phyloP scores from a whole-genome alignment of 495 filamentous ascomycete species.

The Pyrenula aspistea region DNA sequence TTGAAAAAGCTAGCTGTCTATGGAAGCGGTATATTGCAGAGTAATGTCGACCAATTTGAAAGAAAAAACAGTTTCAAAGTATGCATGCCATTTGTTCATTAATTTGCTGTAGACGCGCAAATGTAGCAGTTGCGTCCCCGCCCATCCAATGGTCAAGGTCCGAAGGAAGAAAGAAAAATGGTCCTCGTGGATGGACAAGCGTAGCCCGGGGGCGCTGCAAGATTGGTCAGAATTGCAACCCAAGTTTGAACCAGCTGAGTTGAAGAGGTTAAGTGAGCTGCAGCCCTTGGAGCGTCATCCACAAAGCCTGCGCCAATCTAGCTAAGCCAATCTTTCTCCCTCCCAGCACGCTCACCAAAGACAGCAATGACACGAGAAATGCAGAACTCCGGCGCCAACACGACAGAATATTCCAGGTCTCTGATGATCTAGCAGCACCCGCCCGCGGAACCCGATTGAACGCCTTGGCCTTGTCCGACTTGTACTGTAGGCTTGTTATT shows the following conservation, averaged over 20 bases:
- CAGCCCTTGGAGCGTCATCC: no score
- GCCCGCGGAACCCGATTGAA: conserved; percentile 77
- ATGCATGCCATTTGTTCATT: not conserved
- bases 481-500: conserved; percentile 98
- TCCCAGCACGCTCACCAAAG: not conserved
- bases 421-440: conserved; percentile 75
- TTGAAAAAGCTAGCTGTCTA: no score
- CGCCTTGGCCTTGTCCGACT: conserved; percentile 85
- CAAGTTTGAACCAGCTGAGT: conserved; percentile 6
- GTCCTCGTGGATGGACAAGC: no score
- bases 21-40: no score
- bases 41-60: no score
- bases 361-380: not conserved
- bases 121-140: not conserved
- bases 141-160: not conserved
- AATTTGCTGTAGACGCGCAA: not conserved
- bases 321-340: not conserved
- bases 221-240: not conserved
- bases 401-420: not conserved
- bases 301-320: no score
- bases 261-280: no score
- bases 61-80: not conserved
- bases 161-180: no score
- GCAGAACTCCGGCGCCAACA: not conserved
- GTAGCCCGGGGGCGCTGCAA: no score